phyloP scores from a whole-genome alignment of 2,329 filamentous ascomycete genomes.

The Cordyceps javanica region DNA sequence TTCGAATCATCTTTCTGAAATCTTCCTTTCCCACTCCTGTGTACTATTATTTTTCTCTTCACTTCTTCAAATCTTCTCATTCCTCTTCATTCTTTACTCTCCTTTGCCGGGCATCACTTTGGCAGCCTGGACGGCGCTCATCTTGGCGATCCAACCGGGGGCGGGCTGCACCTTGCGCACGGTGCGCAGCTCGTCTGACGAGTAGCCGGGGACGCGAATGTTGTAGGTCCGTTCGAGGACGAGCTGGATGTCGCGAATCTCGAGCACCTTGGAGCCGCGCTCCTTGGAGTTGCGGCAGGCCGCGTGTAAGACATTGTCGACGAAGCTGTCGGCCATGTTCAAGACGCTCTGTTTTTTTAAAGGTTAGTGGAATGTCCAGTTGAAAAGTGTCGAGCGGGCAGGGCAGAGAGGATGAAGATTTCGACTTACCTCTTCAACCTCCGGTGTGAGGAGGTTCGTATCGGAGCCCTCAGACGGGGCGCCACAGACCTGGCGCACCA shows the following conservation, averaged over 20 bases:
- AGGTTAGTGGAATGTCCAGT: not conserved
- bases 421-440: conserved; percentile 90
- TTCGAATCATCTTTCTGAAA: too few relatives aligned
- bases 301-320: conserved; percentile 80
- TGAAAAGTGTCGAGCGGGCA: not conserved
- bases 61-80: too few relatives aligned
- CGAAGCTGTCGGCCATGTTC: conserved; percentile 85
- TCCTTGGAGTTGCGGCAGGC: conserved; percentile 92
- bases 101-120: conserved; percentile 67
- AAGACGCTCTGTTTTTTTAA: conserved; percentile 63
- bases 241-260: conserved; percentile 80
- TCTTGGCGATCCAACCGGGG: conserved; percentile 87
- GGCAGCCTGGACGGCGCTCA: conserved; percentile 91
- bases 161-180: conserved; percentile 90
- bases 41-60: not conserved
- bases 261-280: conserved; percentile 81
- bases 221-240: conserved; percentile 82
- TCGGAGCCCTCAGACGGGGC: conserved; percentile 66
- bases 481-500: conserved; percentile 89
- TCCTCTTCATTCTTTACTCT: conserved; percentile 33
- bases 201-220: conserved; percentile 89
- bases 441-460: conserved; percentile 74
- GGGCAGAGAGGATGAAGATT: not conserved
- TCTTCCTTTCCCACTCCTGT: not conserved
- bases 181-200: conserved; percentile 87